Base-by-base conservation (phyloP, 495 filamentous ascomycete genomes). In the Talaromyces adpressus region DNA sequence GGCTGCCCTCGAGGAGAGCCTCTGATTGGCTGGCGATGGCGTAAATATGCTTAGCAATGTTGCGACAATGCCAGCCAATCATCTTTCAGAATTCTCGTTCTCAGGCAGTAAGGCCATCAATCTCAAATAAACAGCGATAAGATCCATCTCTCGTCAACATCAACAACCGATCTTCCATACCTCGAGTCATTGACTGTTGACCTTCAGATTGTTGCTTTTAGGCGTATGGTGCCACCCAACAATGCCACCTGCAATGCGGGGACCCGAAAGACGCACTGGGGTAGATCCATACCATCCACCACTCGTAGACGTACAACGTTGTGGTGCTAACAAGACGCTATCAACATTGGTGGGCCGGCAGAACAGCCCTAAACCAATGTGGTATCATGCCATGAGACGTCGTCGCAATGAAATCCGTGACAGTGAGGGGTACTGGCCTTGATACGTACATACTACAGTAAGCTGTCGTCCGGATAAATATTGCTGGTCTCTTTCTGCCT, bases 91-190 rank as follows among this genome's bases (percentile, higher is more conserved):
- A 49, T 20, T 20, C 4, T 49, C 16, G 9, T 9, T 14, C 45
- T 20, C 6, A 49, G 45, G 45, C 45, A 49, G n/a, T 7, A 49
- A 20, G 41, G 45, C 45, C 16, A 9, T 7, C n/a, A 41, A 41
- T n/a, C 39, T 9, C 2, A 14, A 18, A 20, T n/a, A 20, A 2
- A 32, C 72, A 73, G 34, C 76, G 75, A 66, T 80, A 4, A 77
- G 76, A 1, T 71, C 72, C 14, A 5, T 16, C 12, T 16, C 12
- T 16, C 14, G 5, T 16, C 36, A 41, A 41, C 36, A 39, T 39
- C 34, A 41, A 41, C 14, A 41, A n/a, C n/a, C n/a, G n/a, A n/a
- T n/a, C n/a, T n/a, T n/a, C 6, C 36, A 41, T 41, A 27, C 14
- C 4, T 41, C 27, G 27, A 27, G 27, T 27, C 27, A 27, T 3